Base-by-base conservation (phyloP, 176 grass and related monocot species). In the Cenchrus purpureus region DNA sequence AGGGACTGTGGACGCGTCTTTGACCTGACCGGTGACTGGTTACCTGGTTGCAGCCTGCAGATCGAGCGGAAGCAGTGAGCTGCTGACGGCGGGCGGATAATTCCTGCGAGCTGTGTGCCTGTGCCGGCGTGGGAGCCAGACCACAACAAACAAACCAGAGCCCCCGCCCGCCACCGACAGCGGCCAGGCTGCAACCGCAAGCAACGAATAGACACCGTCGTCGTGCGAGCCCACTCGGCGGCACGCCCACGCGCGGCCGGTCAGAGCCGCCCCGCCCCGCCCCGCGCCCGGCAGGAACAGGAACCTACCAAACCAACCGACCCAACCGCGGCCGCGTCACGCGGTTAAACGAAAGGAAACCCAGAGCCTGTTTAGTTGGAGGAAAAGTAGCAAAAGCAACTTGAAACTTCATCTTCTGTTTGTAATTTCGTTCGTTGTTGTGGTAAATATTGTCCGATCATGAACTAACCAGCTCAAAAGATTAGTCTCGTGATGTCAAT, bases 161-260 rank as follows among this genome's bases (percentile, higher is more conserved):
- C 12, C 13, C 54, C 17, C 74, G 14, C 25, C 37, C 7, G 52
- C 20, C 87, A 85, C 87, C 87, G 88, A 89, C 88, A 82, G 79
- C 43, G 82, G 45, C 57, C 55, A 61, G 65, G 15, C 64, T 52
- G 86, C 88, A 87, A 67, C 73, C 70, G 84, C 89, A 84, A 79
- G 89, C 75, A 90, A 90, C 80, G 89, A 87, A 83, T 46, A 32
- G 63, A 14, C 6, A 46, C 45, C 45, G 45, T 46, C 88, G 84
- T 83, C 88, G 88, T 87, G 89, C 89, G 84, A 61, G 74, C 67
- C 60, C 74, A 65, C 80, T 81, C 57, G 79, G 10, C 15, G 48
- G 79, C 87, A 80, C 87, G 82, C 68, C 60, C 77, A 79, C 56
- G 52, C 37, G 22, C 71, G 17, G 57, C 17, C 14, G 22, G 22